Evolutionary conservation across 2,329 filamentous ascomycete genomes (phyloP).

Genomic region (Colletotrichum spaethianum): DNA sequence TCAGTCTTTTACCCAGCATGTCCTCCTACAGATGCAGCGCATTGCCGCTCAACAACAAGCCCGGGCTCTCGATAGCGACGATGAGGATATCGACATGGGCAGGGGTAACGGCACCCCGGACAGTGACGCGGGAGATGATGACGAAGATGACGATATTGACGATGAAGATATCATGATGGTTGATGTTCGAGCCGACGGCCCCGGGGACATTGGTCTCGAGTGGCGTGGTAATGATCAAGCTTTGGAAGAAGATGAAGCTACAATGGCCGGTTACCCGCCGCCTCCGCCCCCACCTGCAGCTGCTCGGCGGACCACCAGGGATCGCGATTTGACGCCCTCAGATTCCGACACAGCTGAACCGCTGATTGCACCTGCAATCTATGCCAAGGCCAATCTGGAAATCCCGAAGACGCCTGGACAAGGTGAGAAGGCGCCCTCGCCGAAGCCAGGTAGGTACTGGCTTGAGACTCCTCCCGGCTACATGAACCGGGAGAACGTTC

Average conservation of each 20-base stretch:
- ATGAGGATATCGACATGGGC: slow-evolving; percentile 48
- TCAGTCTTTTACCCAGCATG: slow-evolving; percentile 54
- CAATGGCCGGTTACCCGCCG: slow-evolving; percentile 80
- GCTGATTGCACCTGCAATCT: slow-evolving; percentile 72
- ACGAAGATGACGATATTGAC: slow-evolving; percentile 62
- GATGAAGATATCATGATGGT: slow-evolving; percentile 73
- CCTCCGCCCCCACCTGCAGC: slow-evolving; percentile 69
- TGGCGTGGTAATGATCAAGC: slow-evolving; percentile 74
- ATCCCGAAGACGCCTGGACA: slow-evolving; percentile 86
- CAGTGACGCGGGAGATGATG: slow-evolving; percentile 45
- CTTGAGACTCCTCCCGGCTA: slow-evolving; percentile 83
- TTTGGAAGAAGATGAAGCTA: slow-evolving; percentile 82
- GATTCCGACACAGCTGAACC: slow-evolving; percentile 81
- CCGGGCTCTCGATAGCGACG: slow-evolving; percentile 56
- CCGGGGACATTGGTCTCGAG: slow-evolving; percentile 62
- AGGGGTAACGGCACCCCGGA: slow-evolving; percentile 41
- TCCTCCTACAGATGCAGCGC: slow-evolving; percentile 49
- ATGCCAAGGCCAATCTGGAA: slow-evolving; percentile 75
- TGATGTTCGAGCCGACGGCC: slow-evolving; percentile 62
- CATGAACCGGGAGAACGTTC: slow-evolving; percentile 72
- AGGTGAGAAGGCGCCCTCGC: slow-evolving; percentile 61
- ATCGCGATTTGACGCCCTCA: slow-evolving; percentile 77
- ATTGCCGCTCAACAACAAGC: slow-evolving; percentile 44
- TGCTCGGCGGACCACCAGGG: slow-evolving; percentile 58
- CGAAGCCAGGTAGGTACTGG: slow-evolving; percentile 87